A percentile compares a stretch with the other conserved stretches of the same genome.
Evolutionary conservation across 768 basidiomycete species (phyloP).

Genomic region (Tricholoma terreum): DNA sequence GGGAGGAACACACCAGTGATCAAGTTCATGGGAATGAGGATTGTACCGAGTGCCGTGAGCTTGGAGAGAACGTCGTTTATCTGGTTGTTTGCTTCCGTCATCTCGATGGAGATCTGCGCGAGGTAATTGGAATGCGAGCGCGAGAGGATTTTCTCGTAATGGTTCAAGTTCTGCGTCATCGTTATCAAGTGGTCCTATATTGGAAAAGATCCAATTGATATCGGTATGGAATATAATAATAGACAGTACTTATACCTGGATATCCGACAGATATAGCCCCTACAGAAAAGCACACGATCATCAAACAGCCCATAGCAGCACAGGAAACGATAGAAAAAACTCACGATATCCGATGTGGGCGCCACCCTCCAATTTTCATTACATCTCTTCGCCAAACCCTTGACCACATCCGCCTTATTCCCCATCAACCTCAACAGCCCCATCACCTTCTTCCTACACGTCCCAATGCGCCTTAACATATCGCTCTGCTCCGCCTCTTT

Average conservation of each 20-base stretch:
- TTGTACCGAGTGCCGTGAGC: constrained; percentile 94
- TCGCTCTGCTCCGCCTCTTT: constrained; percentile 97
- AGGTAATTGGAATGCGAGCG: constrained; percentile 99
- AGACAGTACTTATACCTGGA: constrained; percentile 56
- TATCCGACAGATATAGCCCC: constrained; percentile 95
- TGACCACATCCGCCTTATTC: constrained; percentile 99
- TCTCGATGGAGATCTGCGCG: constrained; percentile 99
- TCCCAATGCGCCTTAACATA: constrained; percentile 96
- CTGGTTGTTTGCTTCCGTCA: constrained; percentile 99
- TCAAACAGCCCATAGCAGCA: background rate
- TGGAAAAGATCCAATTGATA: background rate
- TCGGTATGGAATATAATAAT: background rate
- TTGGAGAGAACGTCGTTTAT: constrained; percentile 99
- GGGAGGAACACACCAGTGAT: constrained; percentile 65
- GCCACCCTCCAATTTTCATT: constrained; percentile 99
- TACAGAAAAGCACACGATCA: constrained; percentile 25
- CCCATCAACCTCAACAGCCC: constrained; percentile 95
- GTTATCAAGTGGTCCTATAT: constrained; percentile 93
- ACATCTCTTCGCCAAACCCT: constrained; percentile 95
- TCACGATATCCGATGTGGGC: constrained; percentile 93
- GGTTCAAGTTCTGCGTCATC: constrained; percentile 99
- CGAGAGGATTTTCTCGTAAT: constrained; percentile 99
- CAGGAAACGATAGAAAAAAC: constrained; percentile 17
- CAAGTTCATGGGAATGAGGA: constrained; percentile 96
- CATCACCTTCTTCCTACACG: constrained; percentile 99